Evolutionary conservation across 176 grass and related monocot species (phyloP), one percentile per base, ranked within the genome.

Genomic region (Carex parvula): DNA sequence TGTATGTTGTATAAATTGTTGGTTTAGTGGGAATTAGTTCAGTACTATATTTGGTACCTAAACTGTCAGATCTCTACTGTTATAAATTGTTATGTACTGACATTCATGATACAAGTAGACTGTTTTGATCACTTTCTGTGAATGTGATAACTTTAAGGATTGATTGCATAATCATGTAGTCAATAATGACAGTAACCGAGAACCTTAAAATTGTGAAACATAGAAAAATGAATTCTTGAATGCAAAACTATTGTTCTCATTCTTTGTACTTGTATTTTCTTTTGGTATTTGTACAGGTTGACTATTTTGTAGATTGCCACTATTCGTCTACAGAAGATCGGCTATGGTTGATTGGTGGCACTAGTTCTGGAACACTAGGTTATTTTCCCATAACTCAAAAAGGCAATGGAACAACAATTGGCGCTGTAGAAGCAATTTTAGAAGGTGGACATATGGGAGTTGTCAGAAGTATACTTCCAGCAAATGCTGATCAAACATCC

Each of bases 261-360:
- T 29, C 22, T 86, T 26, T 59, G 37, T 39, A 39, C 37, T 39
- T 39, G 37, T 39, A 39, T 39, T 39, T 39, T 39, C 37, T 39
- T 39, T 39, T 6, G 57, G 39, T 24, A 46, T 69, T 5, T 83
- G 6, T 87, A 60, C 92, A 97, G 94, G 70, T 97, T 61, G 90
- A 97, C 39, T 98, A 98, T 87, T 98, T 98, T 11, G 92, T 98
- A 30, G 92, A 95, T 32, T 98, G 95, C 82, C 91, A 98, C 70
- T 98, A 98, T 59, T 93, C 94, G 20, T 37, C 83, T 17, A 30
- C 59, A 3, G 94, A 97, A 69, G 94, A 92, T 66, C 87, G 62
- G 3, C 76, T 97, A 60, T 97, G 91, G 94, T 89, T 86, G 70
- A 94, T 97, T 72, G 92, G 94, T 0, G 90, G 94, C 29, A 97